Percentiles rank a stretch among this genome's conserved stretches.
Evolutionary conservation across 345 rosid genomes (phyloP).

Genomic region (Eucalyptus marginata): DNA sequence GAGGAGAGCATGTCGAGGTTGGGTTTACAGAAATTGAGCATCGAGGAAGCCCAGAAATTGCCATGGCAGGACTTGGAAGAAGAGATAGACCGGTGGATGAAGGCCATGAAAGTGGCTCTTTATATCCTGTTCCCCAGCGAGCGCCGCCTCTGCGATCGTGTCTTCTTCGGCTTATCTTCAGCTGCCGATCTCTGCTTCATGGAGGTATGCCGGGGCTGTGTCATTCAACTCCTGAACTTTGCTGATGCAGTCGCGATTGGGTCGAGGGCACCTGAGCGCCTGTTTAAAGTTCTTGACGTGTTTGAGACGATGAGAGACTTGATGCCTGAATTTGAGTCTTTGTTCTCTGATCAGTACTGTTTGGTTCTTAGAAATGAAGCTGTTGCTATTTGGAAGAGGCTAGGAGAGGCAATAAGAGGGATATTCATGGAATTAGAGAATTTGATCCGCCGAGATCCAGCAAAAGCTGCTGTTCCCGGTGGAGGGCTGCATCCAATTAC

Average conservation of each 20-base stretch:
- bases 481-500: constrained; percentile 88
- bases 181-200: constrained; percentile 78
- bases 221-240: constrained; percentile 63
- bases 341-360: constrained; percentile 73
- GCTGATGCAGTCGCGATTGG: constrained; percentile 69
- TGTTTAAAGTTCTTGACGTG: constrained; percentile 79
- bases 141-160: constrained; percentile 84
- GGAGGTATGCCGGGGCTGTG: constrained; percentile 88
- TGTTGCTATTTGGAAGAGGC: constrained; percentile 54
- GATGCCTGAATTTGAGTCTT: constrained; percentile 61
- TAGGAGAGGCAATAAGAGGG: constrained; percentile 72
- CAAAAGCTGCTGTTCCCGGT: constrained; percentile 69
- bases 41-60: constrained; percentile 73
- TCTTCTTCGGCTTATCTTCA: constrained; percentile 54
- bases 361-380: constrained; percentile 67
- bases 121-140: constrained; percentile 88
- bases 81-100: constrained; percentile 83
- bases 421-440: constrained; percentile 94
- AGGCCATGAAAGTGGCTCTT: constrained; percentile 60
- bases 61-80: constrained; percentile 74
- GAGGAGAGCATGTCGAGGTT: constrained; percentile 75
- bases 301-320: constrained; percentile 76
- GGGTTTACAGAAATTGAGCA: constrained; percentile 64
- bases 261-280: constrained; percentile 71
- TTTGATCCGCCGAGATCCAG: constrained; percentile 79